Evolutionary conservation across 139 green algal genomes (phyloP), one percentile per base, ranked within the genome.

Genomic region (Chlamydomonas schloesseri): DNA sequence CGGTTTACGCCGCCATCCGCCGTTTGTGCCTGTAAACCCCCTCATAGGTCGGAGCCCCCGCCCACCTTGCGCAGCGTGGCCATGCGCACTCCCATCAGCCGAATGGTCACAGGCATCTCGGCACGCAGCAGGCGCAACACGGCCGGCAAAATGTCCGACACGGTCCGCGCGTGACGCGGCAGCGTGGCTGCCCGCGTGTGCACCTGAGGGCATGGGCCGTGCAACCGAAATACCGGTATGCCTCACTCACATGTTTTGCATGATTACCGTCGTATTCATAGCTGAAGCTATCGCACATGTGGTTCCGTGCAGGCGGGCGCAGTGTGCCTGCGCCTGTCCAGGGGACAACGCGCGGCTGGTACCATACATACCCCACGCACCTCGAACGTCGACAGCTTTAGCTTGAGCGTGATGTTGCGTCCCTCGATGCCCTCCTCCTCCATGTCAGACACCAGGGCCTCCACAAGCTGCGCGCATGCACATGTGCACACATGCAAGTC

Each of bases 41-140:
- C n/a, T n/a, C n/a, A n/a, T 11, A 21, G 55, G 55, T 24, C 18
- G 55, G 18, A 60, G 55, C 55, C 20, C 18, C 9, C 55, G 20
- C 31, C 17, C 58, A 65, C 77, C 83, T 90, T 91, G 0, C 91
- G 62, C 83, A 98, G 96, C 78, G 85, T 89, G 33, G 87, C 92
- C 77, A 97, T 91, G 36, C 96, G 88, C 67, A 98, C 79, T 0
- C 95, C 95, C 90, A 98, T 97, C 6, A 99, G 91, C 37, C 96
- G 92, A 18, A 98, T 58, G 73, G 93, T 89, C 29, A 96, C 73
- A 0, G 94, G 96, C 74, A 96, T 53, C 91, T 98, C 94, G 2
- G 85, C 88, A 3, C 75, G 84, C 82, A 99, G 90, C 81, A 99
- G 88, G 36, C 88, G 83, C 55, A 95, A 88, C 18, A 92, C 92